Percentiles rank a stretch among this genome's conserved stretches.
Conservation (phyloP, 2,329 filamentous ascomycete genomes). For the Neonectria ditissima region DNA sequence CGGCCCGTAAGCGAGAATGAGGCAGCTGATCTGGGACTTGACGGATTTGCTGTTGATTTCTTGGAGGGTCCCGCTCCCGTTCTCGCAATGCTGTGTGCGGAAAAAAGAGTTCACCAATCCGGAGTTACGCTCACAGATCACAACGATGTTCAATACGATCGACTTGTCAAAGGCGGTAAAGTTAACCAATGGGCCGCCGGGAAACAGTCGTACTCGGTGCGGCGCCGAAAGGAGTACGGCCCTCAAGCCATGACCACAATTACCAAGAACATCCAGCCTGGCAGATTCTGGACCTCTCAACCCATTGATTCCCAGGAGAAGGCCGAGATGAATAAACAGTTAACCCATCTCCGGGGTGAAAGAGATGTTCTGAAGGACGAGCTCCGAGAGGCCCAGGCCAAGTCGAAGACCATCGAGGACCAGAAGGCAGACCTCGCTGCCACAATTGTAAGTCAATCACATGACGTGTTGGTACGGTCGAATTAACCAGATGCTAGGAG, state of each 20-base stretch:
- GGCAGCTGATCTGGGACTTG: constrained; percentile 72
- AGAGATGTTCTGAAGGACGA: constrained; percentile 50
- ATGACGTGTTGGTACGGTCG: background rate
- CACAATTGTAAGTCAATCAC: constrained; percentile 49
- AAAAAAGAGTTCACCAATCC: constrained; percentile 75
- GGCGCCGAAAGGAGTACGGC: constrained; percentile 84
- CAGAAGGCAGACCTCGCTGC: constrained; percentile 56
- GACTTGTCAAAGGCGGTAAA: constrained; percentile 66
- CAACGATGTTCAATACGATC: constrained; percentile 74
- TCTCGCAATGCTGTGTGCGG: constrained; percentile 86
- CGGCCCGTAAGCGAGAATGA: constrained; percentile 67
- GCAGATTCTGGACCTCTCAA: constrained; percentile 80
- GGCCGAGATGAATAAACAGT: constrained; percentile 66
- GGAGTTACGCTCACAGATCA: constrained; percentile 75
- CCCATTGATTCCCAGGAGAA: constrained; percentile 78
- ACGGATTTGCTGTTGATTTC: constrained; percentile 83
- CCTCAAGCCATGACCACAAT: constrained; percentile 76
- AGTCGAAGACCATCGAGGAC: constrained; percentile 56
- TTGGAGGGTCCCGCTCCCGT: constrained; percentile 85
- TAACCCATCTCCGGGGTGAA: constrained; percentile 57
- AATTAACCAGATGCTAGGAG: constrained; percentile 53
- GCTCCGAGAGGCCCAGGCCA: constrained; percentile 50
- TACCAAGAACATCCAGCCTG: constrained; percentile 70
- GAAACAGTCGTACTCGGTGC: constrained; percentile 71
- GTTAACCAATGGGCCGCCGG: constrained; percentile 79